These are phyloP conservation scores for Crassisporium funariophilum DNA, from an alignment of 768 basidiomycete species.

Conservation along the genomic window DNA sequence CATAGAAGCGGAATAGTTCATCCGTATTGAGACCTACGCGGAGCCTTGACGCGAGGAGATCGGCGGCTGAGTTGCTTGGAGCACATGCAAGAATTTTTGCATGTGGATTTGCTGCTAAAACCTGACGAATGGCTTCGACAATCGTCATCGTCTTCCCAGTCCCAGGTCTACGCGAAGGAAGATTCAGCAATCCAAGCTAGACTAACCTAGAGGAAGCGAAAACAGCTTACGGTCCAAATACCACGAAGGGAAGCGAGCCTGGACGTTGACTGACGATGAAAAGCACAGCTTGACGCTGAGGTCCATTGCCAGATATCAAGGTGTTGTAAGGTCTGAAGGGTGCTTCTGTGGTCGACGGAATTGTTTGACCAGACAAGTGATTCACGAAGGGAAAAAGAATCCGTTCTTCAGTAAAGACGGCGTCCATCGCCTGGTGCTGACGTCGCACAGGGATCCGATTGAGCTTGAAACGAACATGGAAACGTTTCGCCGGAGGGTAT, in stretches of 20 bases:
- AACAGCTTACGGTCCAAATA: slow-evolving; percentile 65
- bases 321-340: slow-evolving; percentile 40
- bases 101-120: slow-evolving; percentile 40
- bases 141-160: slow-evolving; percentile 71
- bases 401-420: slow-evolving; percentile 43
- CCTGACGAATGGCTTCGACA: slow-evolving; percentile 61
- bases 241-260: slow-evolving; percentile 55
- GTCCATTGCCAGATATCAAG: slow-evolving; percentile 43
- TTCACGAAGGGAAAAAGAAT: slow-evolving; percentile 50
- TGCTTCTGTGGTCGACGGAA: not conserved
- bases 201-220: not conserved
- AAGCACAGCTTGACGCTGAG: slow-evolving; percentile 50
- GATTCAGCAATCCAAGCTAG: too few species aligned
- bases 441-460: slow-evolving; percentile 57
- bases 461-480: slow-evolving; percentile 57
- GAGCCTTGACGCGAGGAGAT: slow-evolving; percentile 53
- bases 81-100: slow-evolving; percentile 62
- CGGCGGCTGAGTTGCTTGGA: slow-evolving; percentile 69
- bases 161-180: slow-evolving; percentile 61
- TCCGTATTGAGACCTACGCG: slow-evolving; percentile 26
- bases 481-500: slow-evolving; percentile 36
- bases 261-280: slow-evolving; percentile 43
- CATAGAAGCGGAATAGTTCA: slow-evolving; percentile 55
- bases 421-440: slow-evolving; percentile 60
- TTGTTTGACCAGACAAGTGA: slow-evolving; percentile 9